A percentile compares a stretch with the other conserved stretches of the same genome.
Conservation (phyloP, 2,329 filamentous ascomycete species). For the Erysiphe neolycopersici region DNA sequence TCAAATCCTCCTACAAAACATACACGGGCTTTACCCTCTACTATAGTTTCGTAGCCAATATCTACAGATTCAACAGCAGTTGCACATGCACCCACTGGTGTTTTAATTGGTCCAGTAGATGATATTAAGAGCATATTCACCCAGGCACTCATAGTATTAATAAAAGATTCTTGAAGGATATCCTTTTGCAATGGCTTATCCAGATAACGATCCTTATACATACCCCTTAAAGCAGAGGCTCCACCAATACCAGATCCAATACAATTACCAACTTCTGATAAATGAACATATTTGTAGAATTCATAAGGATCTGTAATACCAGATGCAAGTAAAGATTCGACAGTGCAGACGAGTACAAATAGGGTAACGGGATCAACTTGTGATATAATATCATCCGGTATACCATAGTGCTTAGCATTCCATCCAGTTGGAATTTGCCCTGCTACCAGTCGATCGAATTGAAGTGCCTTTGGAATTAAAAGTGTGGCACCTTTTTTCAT, state of each 20-base stretch:
- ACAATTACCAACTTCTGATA: conserved; percentile 95
- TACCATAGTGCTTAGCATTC: conserved; percentile 87
- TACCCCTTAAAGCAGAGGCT: conserved; percentile 69
- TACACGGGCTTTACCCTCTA: conserved; percentile 90
- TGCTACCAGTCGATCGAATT: conserved; percentile 90
- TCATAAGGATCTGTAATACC: conserved; percentile 98
- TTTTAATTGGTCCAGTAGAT: conserved; percentile 95
- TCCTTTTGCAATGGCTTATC: conserved; percentile 97
- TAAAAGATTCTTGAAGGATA: conserved; percentile 97
- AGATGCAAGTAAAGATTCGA: conserved; percentile 67
- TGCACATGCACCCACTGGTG: conserved; percentile 88
- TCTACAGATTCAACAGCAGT: conserved; percentile 94
- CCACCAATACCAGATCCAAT: conserved; percentile 97
- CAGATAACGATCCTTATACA: conserved; percentile 94
- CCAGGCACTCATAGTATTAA: conserved; percentile 99
- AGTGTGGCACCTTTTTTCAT: conserved; percentile 88
- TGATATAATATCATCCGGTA: conserved; percentile 90
- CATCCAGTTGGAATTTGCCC: conserved; percentile 93
- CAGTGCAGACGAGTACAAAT: conserved; percentile 81
- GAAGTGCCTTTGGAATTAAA: conserved; percentile 86
- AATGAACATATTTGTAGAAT: conserved; percentile 98
- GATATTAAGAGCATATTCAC: conserved; percentile 97
- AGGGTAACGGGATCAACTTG: conserved; percentile 94
- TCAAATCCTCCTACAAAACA: conserved; percentile 98
- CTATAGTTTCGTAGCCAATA: conserved; percentile 93